Conservation (phyloP, 768 basidiomycete genomes). For the Clathrus columnatus region DNA sequence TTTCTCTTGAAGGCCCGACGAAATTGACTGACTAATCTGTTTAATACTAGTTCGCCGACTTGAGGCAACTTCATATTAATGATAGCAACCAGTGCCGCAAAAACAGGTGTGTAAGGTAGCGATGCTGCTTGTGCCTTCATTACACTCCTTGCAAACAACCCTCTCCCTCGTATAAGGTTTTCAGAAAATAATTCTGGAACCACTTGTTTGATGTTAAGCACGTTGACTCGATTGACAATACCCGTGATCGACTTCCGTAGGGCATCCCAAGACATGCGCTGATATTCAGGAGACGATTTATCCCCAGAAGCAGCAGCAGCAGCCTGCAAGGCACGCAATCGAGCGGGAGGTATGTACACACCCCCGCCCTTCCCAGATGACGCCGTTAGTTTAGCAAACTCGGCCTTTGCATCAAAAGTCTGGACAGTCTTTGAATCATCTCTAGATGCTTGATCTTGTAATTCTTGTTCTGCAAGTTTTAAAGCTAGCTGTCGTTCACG, state of each 20-base stretch:
- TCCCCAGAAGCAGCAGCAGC: conserved; percentile 56
- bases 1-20: conserved; percentile 91
- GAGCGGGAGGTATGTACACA: conserved; percentile 93
- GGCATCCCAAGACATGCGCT: conserved; percentile 96
- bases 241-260: conserved; percentile 95
- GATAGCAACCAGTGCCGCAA: conserved; percentile 88
- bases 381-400: conserved; percentile 78
- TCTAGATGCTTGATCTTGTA: conserved; percentile 43
- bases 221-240: conserved; percentile 99
- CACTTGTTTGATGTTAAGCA: conserved; percentile 90
- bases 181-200: conserved; percentile 88
- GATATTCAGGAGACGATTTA: conserved; percentile 82
- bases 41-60: conserved; percentile 87
- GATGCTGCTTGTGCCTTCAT: conserved; percentile 98
- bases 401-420: conserved; percentile 64
- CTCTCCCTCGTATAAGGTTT: conserved; percentile 88
- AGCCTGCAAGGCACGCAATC: conserved; percentile 81
- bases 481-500: conserved; percentile 75
- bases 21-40: conserved; percentile 90
- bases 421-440: conserved; percentile 8
- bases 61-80: conserved; percentile 96
- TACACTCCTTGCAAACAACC: conserved; percentile 85
- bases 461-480: conserved; percentile 57
- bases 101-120: conserved; percentile 95
- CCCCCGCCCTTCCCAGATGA: conserved; percentile 70